phyloP scores from a whole-genome alignment of 179 eudicot species.

The Amaranthus tricolor region DNA sequence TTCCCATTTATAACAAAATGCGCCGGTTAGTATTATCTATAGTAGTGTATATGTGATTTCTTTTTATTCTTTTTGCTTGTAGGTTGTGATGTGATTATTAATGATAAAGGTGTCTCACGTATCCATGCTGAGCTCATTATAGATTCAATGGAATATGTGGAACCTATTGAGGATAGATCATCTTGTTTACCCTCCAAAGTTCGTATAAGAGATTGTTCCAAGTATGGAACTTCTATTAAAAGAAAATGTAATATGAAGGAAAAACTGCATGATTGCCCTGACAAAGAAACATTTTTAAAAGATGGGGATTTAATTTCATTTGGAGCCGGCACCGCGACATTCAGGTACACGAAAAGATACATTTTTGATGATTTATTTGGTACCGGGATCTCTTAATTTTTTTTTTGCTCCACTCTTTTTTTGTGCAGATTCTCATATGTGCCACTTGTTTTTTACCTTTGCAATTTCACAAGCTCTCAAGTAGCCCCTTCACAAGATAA shows the following conservation, averaged over 20 bases:
- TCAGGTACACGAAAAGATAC: constrained; percentile 48
- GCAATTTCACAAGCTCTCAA: constrained; percentile 44
- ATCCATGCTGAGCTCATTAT: constrained; percentile 83
- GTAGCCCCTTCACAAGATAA: constrained; percentile 47
- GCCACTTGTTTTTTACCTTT: constrained; percentile 54
- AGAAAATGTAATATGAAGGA: constrained; percentile 43
- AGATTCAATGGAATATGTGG: constrained; percentile 60
- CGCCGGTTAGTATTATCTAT: not conserved
- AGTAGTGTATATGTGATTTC: not conserved
- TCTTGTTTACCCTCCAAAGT: constrained; percentile 45
- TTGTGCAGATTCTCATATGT: constrained; percentile 72
- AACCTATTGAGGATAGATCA: constrained; percentile 32
- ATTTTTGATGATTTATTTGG: not conserved
- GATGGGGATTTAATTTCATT: constrained; percentile 81
- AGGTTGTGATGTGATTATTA: constrained; percentile 87
- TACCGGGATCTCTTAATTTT: not conserved
- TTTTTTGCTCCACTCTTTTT: constrained; percentile 1
- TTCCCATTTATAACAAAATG: not conserved
- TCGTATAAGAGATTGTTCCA: constrained; percentile 80
- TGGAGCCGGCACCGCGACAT: constrained; percentile 86
- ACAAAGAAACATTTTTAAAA: constrained; percentile 56
- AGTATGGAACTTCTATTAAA: constrained; percentile 77
- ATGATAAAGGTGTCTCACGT: constrained; percentile 94
- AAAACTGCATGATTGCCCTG: constrained; percentile 77
- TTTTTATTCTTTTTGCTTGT: constrained; percentile 9